phyloP scores from a whole-genome alignment of 768 basidiomycete species.

The Trametopsis cervina region DNA sequence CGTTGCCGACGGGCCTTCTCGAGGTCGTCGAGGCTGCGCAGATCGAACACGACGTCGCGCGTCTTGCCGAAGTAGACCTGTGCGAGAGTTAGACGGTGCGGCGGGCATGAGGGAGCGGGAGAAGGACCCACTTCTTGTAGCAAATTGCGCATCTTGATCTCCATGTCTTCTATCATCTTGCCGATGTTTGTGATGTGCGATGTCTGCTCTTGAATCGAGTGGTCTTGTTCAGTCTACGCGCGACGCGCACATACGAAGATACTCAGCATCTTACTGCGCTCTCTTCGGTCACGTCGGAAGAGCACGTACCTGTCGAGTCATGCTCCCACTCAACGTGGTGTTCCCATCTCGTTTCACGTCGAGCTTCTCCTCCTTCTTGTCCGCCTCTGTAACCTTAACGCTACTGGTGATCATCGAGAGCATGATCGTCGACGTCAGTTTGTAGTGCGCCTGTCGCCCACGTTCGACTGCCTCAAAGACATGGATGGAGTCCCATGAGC shows the following conservation, averaged over 20 bases:
- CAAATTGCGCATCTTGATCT: constrained; percentile 96
- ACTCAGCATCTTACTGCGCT: too few relatives aligned
- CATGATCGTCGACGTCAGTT: constrained; percentile 96
- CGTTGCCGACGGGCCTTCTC: constrained; percentile 75
- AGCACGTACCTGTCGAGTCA: constrained; percentile 99
- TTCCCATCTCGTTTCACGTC: constrained; percentile 62
- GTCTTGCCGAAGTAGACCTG: constrained; percentile 96
- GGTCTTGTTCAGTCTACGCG: constrained; percentile 85
- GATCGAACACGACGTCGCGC: constrained; percentile 87
- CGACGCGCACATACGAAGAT: too few relatives aligned
- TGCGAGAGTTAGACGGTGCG: not conserved
- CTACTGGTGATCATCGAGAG: constrained; percentile 69
- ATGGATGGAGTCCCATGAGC: constrained; percentile 98
- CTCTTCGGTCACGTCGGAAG: too few relatives aligned
- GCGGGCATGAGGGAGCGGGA: not conserved
- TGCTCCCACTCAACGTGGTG: constrained; percentile 85
- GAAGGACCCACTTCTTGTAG: constrained; percentile 66
- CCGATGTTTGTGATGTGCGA: constrained; percentile 95
- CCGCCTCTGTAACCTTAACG: constrained; percentile 13
- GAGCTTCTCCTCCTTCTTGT: constrained; percentile 27
- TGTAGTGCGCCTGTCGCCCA: constrained; percentile 90
- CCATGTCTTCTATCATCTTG: constrained; percentile 96
- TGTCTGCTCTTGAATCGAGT: constrained; percentile 67
- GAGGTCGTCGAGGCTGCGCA: constrained; percentile 81
- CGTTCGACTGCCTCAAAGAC: constrained; percentile 94